Percentiles rank a stretch among this genome's conserved stretches.
Conservation (phyloP, 108 stramenopile species). For the Pseudonitzschia multistriata region DNA sequence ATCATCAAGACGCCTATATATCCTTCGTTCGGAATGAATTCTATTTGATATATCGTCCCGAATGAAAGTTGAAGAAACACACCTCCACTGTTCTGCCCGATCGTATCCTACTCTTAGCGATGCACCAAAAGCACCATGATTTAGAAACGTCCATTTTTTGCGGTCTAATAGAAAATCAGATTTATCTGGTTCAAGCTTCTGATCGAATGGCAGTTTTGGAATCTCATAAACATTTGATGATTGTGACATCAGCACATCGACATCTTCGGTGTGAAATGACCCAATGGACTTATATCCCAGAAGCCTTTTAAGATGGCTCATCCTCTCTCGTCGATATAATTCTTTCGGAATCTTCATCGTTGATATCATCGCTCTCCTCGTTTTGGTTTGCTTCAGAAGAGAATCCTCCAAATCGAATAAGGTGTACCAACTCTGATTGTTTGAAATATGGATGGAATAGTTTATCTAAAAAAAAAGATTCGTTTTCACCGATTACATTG, state of each 20-base stretch:
- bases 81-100: conserved; percentile 64
- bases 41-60: no score
- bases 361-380: not conserved
- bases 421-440: not conserved
- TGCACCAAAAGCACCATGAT: conserved; percentile 62
- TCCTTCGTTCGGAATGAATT: no score
- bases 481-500: not conserved
- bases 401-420: no score
- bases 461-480: not conserved
- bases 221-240: conserved; percentile 40
- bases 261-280: conserved; percentile 70
- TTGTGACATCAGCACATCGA: conserved; percentile 49
- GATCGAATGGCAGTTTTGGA: conserved; percentile 53
- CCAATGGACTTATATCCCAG: conserved; percentile 64
- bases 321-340: not conserved
- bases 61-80: not conserved
- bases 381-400: no score
- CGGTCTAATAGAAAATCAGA: conserved; percentile 53
- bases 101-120: conserved; percentile 50
- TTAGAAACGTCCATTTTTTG: conserved; percentile 46
- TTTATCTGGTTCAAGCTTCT: not conserved
- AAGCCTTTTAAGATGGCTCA: not conserved
- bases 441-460: not conserved
- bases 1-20: no score
- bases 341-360: not conserved